phyloP scores from a whole-genome alignment of 257 asterid genomes.

The Solanum chiquidenum region DNA sequence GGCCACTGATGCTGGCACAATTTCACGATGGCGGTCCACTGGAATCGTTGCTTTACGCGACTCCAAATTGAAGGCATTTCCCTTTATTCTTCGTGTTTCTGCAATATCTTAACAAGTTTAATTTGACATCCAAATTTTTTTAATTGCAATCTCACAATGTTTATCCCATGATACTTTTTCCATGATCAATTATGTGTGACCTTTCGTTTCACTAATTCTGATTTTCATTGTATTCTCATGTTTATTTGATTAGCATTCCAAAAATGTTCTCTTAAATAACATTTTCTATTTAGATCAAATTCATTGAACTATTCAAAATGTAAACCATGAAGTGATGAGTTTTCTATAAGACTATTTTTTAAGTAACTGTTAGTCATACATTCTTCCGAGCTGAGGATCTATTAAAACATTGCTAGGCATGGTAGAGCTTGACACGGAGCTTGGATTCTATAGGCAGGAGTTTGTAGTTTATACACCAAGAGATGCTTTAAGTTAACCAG shows the following conservation, averaged over 20 bases:
- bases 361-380: background rate
- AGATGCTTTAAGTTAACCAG: background rate
- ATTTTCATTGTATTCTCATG: background rate
- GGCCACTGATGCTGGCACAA: constrained; percentile 50
- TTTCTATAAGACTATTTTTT: background rate
- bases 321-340: background rate
- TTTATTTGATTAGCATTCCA: background rate
- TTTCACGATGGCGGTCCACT: constrained; percentile 91
- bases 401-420: background rate
- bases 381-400: background rate
- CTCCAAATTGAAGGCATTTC: constrained; percentile 69
- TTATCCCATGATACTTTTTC: background rate
- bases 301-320: background rate
- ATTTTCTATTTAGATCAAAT: background rate
- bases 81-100: too few relatives aligned
- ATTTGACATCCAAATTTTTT: background rate
- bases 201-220: too few relatives aligned
- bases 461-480: background rate
- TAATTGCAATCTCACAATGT: background rate
- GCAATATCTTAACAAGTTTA: background rate
- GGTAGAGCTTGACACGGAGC: background rate
- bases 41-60: constrained; percentile 95
- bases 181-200: background rate
- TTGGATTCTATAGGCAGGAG: background rate
- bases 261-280: background rate